Base-by-base conservation (phyloP, 768 basidiomycete genomes). In the Suillus hirtellus region DNA sequence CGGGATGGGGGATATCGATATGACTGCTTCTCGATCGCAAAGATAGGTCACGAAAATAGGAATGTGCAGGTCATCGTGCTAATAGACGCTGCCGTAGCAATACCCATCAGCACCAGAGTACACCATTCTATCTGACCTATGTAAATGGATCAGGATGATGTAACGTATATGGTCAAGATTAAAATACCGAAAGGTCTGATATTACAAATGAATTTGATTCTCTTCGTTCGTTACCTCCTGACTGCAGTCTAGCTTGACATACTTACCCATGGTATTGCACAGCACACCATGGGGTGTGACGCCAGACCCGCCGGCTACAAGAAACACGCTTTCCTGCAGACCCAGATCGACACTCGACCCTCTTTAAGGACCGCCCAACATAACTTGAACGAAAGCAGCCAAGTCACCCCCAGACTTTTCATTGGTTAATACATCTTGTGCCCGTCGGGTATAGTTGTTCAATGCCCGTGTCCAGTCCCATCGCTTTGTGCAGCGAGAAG, bases 241-340 rank as follows among this genome's bases (percentile, higher is more conserved):
- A n/a, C 63, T 64, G 14, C 85, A 73, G 10, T 80, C 78, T 3
- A 77, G 74, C 66, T 80, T 81, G 24, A 83, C 80, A 62, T 86
- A 84, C 1, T 87, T 75, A 8, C 88, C 89, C 11, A 93, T 84
- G 59, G 94, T 84, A 66, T 93, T 93, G 68, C 96, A 94, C 63
- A 95, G 77, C 31, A 94, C 72, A 0, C 90, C 91, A 1, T 96
- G 77, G 0, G 95, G 95, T 1, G 93, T 94, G 58, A 86, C 85
- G 0, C 95, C 95, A 9, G 89, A 88, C 2, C 95, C 95, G 1
- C 95, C 95, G 1, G 93, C 88, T 31, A 96, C 76, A 34, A 96
- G 79, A 14, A 95, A 66, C 19, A 86, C 89, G 19, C 80, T 27
- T 27, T 27, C 27, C 3, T 27, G 27, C 3, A 27, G 27, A 27